phyloP scores from a whole-genome alignment of 257 asterid genomes.

The Salvia hispanica region DNA sequence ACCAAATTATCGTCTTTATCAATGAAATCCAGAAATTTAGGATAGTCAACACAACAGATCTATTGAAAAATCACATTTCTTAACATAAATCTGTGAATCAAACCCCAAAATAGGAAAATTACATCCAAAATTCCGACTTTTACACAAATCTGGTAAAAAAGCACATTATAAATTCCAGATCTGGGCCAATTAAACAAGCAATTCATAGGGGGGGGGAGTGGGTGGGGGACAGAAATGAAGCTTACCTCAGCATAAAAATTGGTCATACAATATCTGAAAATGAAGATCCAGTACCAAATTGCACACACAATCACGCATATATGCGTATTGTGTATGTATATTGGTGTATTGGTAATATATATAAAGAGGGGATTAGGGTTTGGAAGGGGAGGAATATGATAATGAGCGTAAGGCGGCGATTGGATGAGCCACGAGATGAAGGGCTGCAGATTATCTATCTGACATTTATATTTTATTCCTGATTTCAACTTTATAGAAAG shows the following conservation, averaged over 20 bases:
- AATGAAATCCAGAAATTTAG: not conserved
- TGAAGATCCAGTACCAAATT: conserved; percentile 10
- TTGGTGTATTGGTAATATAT: not conserved
- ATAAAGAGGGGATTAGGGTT: conserved; percentile 34
- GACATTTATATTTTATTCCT: not conserved
- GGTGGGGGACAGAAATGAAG: not conserved
- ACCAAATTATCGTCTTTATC: conserved; percentile 2
- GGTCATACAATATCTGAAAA: not conserved
- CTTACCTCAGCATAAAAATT: conserved; percentile 25
- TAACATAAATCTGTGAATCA: conserved; percentile 2
- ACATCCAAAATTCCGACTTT: not conserved
- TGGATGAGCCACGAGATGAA: conserved; percentile 29
- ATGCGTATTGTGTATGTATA: conserved; percentile 2
- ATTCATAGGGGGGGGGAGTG: not conserved
- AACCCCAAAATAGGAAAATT: not conserved
- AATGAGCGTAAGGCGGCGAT: conserved; percentile 42
- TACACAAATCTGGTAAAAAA: conserved; percentile 19
- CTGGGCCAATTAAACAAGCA: not conserved
- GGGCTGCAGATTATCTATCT: conserved; percentile 24
- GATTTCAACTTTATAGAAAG: conserved; percentile 5
- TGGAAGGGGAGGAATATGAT: conserved; percentile 28
- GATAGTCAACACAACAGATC: conserved; percentile 4
- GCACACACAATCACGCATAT: conserved; percentile 16
- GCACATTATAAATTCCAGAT: conserved; percentile 11
- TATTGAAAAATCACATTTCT: not conserved